Evolutionary conservation across 2,329 filamentous ascomycete genomes (phyloP).

Genomic region (Paecilomyces sp.): DNA sequence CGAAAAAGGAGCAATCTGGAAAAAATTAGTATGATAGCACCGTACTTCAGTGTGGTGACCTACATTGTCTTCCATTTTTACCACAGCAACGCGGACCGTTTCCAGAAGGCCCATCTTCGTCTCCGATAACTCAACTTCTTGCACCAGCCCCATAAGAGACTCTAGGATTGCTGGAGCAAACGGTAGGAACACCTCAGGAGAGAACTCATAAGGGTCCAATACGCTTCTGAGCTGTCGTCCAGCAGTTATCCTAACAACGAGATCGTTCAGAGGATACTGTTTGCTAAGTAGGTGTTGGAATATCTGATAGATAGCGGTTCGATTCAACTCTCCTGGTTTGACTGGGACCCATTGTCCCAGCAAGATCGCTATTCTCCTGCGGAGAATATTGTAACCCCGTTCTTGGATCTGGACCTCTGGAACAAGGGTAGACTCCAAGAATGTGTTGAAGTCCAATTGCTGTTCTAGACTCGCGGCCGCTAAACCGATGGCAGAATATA

Average conservation of each 20-base stretch:
- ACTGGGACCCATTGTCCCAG: conserved; percentile 85
- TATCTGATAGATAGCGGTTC: conserved; percentile 75
- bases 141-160: conserved; percentile 68
- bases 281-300: conserved; percentile 79
- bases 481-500: conserved; percentile 88
- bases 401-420: conserved; percentile 66
- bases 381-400: conserved; percentile 69
- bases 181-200: conserved; percentile 64
- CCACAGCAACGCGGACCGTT: conserved; percentile 73
- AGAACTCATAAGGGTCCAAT: conserved; percentile 79
- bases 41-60: conserved; percentile 9
- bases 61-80: conserved; percentile 69
- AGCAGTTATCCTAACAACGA: conserved; percentile 86
- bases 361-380: conserved; percentile 80
- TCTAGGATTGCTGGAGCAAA: conserved; percentile 68
- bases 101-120: conserved; percentile 86
- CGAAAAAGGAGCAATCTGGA: conserved; percentile 55
- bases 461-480: conserved; percentile 69
- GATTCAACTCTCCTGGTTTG: conserved; percentile 60
- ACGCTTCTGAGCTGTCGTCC: conserved; percentile 75
- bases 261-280: conserved; percentile 72
- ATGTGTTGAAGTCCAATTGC: conserved; percentile 73
- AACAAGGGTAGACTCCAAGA: conserved; percentile 68
- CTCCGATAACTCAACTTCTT: conserved; percentile 73
- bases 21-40: background rate